A percentile compares a stretch with the other conserved stretches of the same genome.
Evolutionary conservation across 2,329 filamentous ascomycete species (phyloP).

Genomic region (Curvularia spicifera): DNA sequence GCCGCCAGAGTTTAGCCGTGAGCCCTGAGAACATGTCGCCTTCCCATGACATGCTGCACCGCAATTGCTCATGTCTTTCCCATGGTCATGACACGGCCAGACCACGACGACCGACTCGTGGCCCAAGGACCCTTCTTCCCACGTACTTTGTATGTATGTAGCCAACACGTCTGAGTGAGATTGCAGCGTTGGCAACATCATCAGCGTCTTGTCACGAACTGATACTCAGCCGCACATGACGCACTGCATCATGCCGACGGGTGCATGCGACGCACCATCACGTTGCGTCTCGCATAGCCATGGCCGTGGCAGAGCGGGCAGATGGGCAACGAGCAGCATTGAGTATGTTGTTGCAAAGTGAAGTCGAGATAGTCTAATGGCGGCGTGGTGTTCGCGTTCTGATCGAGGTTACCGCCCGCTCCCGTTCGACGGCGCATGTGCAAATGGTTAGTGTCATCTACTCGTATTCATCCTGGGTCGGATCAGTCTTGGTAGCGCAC

Average conservation of each 20-base stretch:
- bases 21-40: slow-evolving; percentile 17
- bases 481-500: slow-evolving; percentile 30
- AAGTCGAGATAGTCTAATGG: slow-evolving; percentile 16
- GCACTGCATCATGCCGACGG: slow-evolving; percentile 10
- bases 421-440: slow-evolving; percentile 39
- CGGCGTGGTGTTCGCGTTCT: slow-evolving; percentile 24
- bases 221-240: slow-evolving; percentile 24
- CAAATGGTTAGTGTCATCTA: slow-evolving; percentile 36
- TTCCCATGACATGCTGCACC: neutral
- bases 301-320: neutral
- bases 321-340: neutral
- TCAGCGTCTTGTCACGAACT: neutral
- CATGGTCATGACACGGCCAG: neutral
- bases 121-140: neutral
- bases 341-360: neutral
- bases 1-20: slow-evolving; percentile 25
- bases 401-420: slow-evolving; percentile 39
- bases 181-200: slow-evolving; percentile 16
- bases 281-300: neutral
- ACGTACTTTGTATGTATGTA: neutral
- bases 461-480: slow-evolving; percentile 37
- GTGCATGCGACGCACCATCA: neutral
- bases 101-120: neutral
- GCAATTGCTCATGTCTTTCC: neutral
- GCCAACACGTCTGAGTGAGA: slow-evolving; percentile 9